Percentiles rank a stretch among this genome's conserved stretches.
Evolutionary conservation across 192 early-diverging fungal species (phyloP).

Genomic region (Borealophlyctis nickersoniae): DNA sequence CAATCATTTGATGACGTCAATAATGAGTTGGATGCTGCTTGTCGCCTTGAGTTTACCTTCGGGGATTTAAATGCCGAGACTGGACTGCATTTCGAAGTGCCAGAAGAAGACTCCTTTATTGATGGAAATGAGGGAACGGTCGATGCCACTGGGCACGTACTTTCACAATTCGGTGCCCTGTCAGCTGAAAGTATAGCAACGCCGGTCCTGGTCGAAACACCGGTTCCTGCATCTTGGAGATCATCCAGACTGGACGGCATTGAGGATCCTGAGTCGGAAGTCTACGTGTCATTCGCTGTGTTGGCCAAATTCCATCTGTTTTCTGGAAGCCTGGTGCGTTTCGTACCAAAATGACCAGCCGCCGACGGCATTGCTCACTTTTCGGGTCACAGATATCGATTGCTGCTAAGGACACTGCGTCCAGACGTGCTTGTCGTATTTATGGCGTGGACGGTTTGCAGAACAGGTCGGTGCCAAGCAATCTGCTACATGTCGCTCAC

Average conservation of each 20-base stretch:
- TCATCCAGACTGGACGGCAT: background rate
- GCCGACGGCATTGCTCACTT: background rate
- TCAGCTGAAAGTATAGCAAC: background rate
- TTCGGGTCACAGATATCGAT: background rate
- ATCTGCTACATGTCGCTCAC: background rate
- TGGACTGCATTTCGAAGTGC: conserved; percentile 31
- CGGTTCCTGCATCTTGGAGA: background rate
- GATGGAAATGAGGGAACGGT: conserved; percentile 41
- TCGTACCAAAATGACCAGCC: no score
- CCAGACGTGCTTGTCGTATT: conserved; percentile 8
- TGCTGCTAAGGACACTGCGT: background rate
- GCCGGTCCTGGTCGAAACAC: background rate
- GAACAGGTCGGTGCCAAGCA: background rate
- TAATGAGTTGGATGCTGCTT: conserved; percentile 11
- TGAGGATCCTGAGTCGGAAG: conserved; percentile 14
- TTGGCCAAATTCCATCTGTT: no score
- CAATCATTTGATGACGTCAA: conserved; percentile 18
- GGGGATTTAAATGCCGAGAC: conserved; percentile 10
- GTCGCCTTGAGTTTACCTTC: conserved; percentile 8
- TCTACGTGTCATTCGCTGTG: no score
- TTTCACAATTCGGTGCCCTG: background rate
- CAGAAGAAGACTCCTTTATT: conserved; percentile 24
- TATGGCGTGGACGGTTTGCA: conserved; percentile 3
- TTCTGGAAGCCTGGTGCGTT: no score
- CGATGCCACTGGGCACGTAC: conserved; percentile 27